These are phyloP conservation scores for Macrophomina tecta DNA, from an alignment of 2,329 filamentous ascomycete genomes.

Conservation along the genomic window DNA sequence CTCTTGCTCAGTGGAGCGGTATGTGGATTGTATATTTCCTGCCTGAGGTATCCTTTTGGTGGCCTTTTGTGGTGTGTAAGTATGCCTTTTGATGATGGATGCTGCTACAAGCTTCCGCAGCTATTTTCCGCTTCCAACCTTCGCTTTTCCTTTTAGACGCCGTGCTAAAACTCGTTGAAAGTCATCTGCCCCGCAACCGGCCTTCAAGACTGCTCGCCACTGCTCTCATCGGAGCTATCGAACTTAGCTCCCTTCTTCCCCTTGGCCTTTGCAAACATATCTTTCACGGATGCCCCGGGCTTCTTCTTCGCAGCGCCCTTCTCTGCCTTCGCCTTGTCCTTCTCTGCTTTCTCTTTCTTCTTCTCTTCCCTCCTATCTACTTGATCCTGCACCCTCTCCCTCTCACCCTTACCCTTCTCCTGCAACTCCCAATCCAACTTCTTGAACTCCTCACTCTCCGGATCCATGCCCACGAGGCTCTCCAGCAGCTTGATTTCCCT, in stretches of 20 bases:
- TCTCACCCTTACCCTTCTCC: constrained; percentile 71
- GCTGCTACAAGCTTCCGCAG: not conserved
- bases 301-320: constrained; percentile 43
- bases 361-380: constrained; percentile 77
- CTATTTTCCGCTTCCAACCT: not conserved
- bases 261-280: constrained; percentile 51
- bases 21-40: not conserved
- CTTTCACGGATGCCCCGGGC: constrained; percentile 55
- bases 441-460: constrained; percentile 74
- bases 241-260: constrained; percentile 42
- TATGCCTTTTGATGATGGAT: not conserved
- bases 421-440: constrained; percentile 69
- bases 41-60: not conserved
- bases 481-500: constrained; percentile 95
- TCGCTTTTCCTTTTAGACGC: not conserved
- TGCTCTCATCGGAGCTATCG: constrained; percentile 30
- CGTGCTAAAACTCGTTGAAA: not conserved
- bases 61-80: too few relatives aligned
- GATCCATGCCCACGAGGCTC: constrained; percentile 82
- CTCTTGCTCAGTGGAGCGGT: not conserved
- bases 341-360: constrained; percentile 53
- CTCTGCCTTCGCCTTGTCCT: constrained; percentile 50
- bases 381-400: constrained; percentile 77
- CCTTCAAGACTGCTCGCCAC: constrained; percentile 33
- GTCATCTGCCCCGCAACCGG: not conserved